Evolutionary conservation across 2,329 filamentous ascomycete genomes (phyloP), one percentile per base, ranked within the genome.

Genomic region (Paecilomyces fulvus): DNA sequence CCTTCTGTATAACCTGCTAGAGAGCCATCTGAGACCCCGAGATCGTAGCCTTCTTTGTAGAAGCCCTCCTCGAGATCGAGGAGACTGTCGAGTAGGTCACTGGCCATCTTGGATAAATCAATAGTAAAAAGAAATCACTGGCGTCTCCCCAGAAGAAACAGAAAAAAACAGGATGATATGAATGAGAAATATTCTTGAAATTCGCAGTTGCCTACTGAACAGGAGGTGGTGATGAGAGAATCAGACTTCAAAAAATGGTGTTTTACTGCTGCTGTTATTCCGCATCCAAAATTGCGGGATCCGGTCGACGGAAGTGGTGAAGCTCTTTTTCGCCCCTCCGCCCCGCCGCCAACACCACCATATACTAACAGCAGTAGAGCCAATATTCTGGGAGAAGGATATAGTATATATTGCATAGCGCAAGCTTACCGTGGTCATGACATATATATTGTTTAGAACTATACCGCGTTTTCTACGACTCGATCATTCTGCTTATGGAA

Each of bases 1-100:
- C 94, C 94, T 79, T 99, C 94, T 61, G 90, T 84, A 57, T 86
- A 85, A 43, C 94, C 94, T 30, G 89, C 87, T 58, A 81, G 80
- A 46, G 83, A 78, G 58, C 94, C 94, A 73, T 96, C 92, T 46
- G 80, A 75, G 51, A 84, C 72, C 49, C 94, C 94, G 55, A 90
- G 81, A 5, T 79, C 72, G 76, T 91, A 92, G 58, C 94, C 94
- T 72, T 92, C 84, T 49, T 83, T 78, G 77, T 96, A 96, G 77
- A 92, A 95, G 56, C 77, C 72, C 58, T 85, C 80, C 74, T 87
- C 84, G 30, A 87, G 74, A 53, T 78, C 77, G 49, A 86, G 79
- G 57, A 86, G 73, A 59, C 75, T 70, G 65, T 83, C 81, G 60
- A 86, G 80, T 55, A 79, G 70, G 67, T 82, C 79, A 20, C 65